Percentiles rank a stretch among this genome's conserved stretches.
Evolutionary conservation across 2,329 filamentous ascomycete species (phyloP).

Genomic region (Fusarium tricinctum): DNA sequence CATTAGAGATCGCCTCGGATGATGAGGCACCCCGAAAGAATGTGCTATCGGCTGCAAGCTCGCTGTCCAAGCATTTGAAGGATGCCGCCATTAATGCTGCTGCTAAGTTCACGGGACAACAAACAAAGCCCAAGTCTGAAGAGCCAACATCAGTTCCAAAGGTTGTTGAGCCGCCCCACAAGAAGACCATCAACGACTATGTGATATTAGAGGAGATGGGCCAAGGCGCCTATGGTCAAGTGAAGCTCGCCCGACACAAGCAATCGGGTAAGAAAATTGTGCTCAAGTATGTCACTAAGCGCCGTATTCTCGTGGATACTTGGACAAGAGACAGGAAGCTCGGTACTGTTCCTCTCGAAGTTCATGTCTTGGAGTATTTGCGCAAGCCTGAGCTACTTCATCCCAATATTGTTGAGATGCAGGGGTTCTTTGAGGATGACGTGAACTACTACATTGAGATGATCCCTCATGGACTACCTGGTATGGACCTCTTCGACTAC

Average conservation of each 20-base stretch:
- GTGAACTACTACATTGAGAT: conserved; percentile 99
- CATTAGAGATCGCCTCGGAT: conserved; percentile 69
- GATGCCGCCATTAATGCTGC: conserved; percentile 69
- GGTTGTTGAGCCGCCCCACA: conserved; percentile 62
- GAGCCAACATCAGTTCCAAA: conserved; percentile 56
- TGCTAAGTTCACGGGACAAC: conserved; percentile 64
- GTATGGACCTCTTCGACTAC: conserved; percentile 99
- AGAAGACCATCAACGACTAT: conserved; percentile 92
- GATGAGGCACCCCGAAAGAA: conserved; percentile 61
- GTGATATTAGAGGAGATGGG: conserved; percentile 97
- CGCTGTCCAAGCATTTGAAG: conserved; percentile 69
- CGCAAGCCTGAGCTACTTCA: conserved; percentile 78
- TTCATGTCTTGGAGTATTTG: conserved; percentile 95
- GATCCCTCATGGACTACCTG: conserved; percentile 92
- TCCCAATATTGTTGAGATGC: conserved; percentile 80
- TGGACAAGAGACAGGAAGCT: conserved; percentile 95
- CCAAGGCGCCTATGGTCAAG: conserved; percentile 96
- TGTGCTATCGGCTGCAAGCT: conserved; percentile 59
- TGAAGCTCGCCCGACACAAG: conserved; percentile 93
- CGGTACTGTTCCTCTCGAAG: conserved; percentile 95
- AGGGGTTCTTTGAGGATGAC: conserved; percentile 82
- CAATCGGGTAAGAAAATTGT: conserved; percentile 86
- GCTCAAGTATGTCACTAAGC: conserved; percentile 97
- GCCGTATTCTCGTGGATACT: conserved; percentile 95
- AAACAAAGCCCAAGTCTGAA: conserved; percentile 50